These are phyloP conservation scores for Botrytis porri DNA, from an alignment of 2,329 filamentous ascomycete species.

Conservation along the genomic window DNA sequence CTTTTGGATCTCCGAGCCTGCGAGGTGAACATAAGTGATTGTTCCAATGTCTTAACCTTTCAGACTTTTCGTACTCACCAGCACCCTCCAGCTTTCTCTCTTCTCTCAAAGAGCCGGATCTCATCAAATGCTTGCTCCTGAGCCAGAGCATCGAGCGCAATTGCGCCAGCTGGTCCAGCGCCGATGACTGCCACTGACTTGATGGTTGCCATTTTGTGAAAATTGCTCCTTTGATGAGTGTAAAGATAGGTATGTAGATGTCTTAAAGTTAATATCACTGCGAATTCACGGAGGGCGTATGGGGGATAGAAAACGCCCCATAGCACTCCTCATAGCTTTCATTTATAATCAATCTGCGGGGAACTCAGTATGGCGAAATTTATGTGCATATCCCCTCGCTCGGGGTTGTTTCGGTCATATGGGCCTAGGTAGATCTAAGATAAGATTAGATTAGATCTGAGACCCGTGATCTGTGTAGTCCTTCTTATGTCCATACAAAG, in stretches of 20 bases:
- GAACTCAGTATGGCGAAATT: not conserved
- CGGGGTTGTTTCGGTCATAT: conserved; percentile 1
- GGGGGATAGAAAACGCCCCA: not conserved
- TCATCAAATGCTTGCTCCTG: conserved; percentile 57
- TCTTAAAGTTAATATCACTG: not conserved
- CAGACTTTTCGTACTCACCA: conserved; percentile 47
- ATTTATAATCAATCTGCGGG: not conserved
- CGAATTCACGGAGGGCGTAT: not conserved
- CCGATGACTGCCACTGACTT: conserved; percentile 57
- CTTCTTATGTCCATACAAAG: not conserved
- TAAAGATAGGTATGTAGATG: not conserved
- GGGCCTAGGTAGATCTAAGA: not conserved
- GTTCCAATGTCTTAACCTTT: not conserved
- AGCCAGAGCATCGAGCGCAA: conserved; percentile 57
- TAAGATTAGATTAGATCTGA: conserved; percentile 10
- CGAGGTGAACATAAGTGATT: not conserved
- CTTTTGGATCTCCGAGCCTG: conserved; percentile 44
- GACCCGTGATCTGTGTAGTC: not conserved
- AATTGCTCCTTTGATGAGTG: not conserved
- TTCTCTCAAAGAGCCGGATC: conserved; percentile 60
- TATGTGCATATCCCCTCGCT: conserved; percentile 8
- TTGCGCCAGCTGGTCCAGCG: conserved; percentile 58
- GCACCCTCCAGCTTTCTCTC: conserved; percentile 57
- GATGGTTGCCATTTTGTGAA: conserved; percentile 28
- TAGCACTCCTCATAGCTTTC: not conserved